phyloP scores from a whole-genome alignment of 2,329 filamentous ascomycete species.

The Colletotrichum caudatum region DNA sequence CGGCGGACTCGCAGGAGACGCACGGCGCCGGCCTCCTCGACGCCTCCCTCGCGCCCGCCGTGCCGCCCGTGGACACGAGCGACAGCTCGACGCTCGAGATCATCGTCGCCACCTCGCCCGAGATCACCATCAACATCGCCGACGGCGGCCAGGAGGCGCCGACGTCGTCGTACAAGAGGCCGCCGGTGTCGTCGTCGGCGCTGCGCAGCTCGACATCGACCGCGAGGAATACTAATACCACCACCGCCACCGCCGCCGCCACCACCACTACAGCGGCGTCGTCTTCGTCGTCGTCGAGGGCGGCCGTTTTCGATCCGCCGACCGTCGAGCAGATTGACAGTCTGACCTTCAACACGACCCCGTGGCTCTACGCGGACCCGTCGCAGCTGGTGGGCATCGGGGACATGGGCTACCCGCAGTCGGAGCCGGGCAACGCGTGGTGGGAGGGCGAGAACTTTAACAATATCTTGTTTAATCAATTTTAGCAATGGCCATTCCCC shows the following conservation, averaged over 20 bases:
- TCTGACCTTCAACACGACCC: constrained; percentile 56
- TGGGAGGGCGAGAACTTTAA: constrained; percentile 56
- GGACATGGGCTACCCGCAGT: constrained; percentile 51
- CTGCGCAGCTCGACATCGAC: constrained; percentile 25
- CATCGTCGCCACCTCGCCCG: constrained; percentile 63
- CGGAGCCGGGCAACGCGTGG: constrained; percentile 52
- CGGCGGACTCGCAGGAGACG: constrained; percentile 51
- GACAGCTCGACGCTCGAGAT: constrained; percentile 60
- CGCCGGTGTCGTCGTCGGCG: constrained; percentile 43
- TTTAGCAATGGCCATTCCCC: constrained; percentile 45
- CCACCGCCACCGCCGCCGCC: neutral
- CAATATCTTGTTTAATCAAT: constrained; percentile 55
- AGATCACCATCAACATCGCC: constrained; percentile 63
- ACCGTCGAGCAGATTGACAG: constrained; percentile 51
- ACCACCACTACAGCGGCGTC: neutral
- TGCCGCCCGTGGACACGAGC: constrained; percentile 48
- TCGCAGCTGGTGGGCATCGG: constrained; percentile 55
- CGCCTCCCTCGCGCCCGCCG: constrained; percentile 53
- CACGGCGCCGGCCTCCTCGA: constrained; percentile 56
- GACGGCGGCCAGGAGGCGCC: constrained; percentile 64
- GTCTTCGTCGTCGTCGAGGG: constrained; percentile 5
- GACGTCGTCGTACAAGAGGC: constrained; percentile 53
- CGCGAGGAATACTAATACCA: neutral
- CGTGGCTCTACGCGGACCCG: constrained; percentile 58
- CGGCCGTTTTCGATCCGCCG: constrained; percentile 47